These are phyloP conservation scores for Emergomyces orientalis DNA, from an alignment of 2,329 filamentous ascomycete genomes.

Conservation along the genomic window DNA sequence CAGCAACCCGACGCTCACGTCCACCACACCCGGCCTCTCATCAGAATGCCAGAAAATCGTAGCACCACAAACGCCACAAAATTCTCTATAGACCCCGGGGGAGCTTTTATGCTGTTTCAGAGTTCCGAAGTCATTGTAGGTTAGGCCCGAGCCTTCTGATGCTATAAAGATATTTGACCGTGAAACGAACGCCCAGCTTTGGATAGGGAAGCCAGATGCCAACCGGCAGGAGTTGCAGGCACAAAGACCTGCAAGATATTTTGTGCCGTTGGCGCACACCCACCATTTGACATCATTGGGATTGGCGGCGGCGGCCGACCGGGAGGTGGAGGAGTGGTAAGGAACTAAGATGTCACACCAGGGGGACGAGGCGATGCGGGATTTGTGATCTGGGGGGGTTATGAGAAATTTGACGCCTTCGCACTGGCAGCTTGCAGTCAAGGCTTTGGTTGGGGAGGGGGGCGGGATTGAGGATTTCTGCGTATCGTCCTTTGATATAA, in stretches of 20 bases:
- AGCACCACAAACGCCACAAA: slow-evolving; percentile 55
- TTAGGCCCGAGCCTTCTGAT: slow-evolving; percentile 25
- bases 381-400: slow-evolving; percentile 44
- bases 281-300: slow-evolving; percentile 50
- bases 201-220: slow-evolving; percentile 52
- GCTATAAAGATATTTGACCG: slow-evolving; percentile 46
- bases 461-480: not conserved
- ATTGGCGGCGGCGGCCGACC: slow-evolving; percentile 28
- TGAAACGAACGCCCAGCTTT: slow-evolving; percentile 58
- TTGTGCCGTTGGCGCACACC: slow-evolving; percentile 40
- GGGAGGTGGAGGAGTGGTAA: slow-evolving; percentile 30
- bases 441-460: not conserved
- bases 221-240: slow-evolving; percentile 55
- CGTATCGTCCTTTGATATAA: not conserved
- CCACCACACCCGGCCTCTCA: slow-evolving; percentile 47
- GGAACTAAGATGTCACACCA: slow-evolving; percentile 49
- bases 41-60: slow-evolving; percentile 54
- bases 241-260: slow-evolving; percentile 53
- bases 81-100: slow-evolving; percentile 47
- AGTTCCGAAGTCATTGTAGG: slow-evolving; percentile 34
- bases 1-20: slow-evolving; percentile 55
- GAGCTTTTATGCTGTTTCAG: slow-evolving; percentile 48
- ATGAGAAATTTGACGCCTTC: slow-evolving; percentile 48
- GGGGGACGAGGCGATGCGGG: slow-evolving; percentile 37
- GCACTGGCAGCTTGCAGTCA: slow-evolving; percentile 45